Conservation (phyloP, 768 basidiomycete species). For the Auriscalpium vulgare region DNA sequence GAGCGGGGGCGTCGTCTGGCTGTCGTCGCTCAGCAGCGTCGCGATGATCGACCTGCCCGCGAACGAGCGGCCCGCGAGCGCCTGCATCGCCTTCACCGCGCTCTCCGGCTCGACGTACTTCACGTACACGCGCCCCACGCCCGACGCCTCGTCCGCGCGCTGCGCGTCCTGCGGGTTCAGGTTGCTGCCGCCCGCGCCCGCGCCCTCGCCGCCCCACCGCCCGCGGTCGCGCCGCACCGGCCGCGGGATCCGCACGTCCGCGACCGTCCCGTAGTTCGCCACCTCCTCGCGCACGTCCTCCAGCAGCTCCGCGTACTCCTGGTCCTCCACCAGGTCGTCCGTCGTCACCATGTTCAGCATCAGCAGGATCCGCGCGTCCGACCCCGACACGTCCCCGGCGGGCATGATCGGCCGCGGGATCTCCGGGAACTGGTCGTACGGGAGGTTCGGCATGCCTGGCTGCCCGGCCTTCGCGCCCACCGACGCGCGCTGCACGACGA, state of each 20-base stretch:
- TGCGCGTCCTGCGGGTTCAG: constrained; percentile 57
- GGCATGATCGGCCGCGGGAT: constrained; percentile 87
- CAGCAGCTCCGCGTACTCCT: constrained; percentile 89
- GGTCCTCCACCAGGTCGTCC: constrained; percentile 84
- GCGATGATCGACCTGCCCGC: constrained; percentile 84
- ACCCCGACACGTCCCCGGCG: constrained; percentile 54
- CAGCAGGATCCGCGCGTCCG: constrained; percentile 72
- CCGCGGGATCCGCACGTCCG: constrained; percentile 82
- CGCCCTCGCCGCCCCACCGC: constrained; percentile 64
- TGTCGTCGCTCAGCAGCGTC: constrained; percentile 75
- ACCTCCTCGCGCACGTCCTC: constrained; percentile 95
- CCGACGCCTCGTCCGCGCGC: constrained; percentile 78
- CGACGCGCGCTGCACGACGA: constrained; percentile 95
- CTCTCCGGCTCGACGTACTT: constrained; percentile 60
- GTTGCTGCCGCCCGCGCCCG: too few species aligned
- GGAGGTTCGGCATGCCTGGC: constrained; percentile 54
- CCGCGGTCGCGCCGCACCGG: constrained; percentile 82
- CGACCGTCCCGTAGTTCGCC: constrained; percentile 67
- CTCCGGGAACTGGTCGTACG: constrained; percentile 75
- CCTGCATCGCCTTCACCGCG: constrained; percentile 69
- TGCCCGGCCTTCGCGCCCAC: constrained; percentile 81
- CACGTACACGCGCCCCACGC: constrained; percentile 94
- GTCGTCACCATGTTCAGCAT: constrained; percentile 98
- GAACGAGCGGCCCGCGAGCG: constrained; percentile 84
- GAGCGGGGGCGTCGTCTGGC: constrained; percentile 77